Conservation (phyloP, 208 protist species). For the Endotrypanum monterogeii region DNA sequence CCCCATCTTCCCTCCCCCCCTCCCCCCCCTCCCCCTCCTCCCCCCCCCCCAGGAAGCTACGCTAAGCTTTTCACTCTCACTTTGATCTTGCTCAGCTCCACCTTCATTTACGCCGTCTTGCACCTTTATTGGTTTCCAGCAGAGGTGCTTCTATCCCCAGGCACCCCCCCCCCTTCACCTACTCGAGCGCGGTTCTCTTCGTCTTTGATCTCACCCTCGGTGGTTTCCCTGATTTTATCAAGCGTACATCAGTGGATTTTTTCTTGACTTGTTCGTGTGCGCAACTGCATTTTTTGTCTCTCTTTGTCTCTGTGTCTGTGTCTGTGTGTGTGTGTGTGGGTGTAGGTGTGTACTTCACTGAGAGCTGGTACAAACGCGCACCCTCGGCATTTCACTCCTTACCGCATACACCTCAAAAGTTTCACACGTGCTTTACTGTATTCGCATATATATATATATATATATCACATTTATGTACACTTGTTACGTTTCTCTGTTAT, state of each 20-base stretch:
- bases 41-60: background rate
- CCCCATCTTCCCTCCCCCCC: background rate
- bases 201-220: too few relatives aligned
- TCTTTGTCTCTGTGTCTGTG: background rate
- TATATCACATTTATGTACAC: background rate
- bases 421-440: background rate
- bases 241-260: background rate
- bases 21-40: background rate
- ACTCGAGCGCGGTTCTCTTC: too few relatives aligned
- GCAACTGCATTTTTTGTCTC: background rate
- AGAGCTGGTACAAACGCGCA: background rate
- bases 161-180: too few relatives aligned
- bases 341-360: background rate
- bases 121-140: background rate
- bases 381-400: background rate
- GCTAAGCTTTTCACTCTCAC: background rate
- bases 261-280: background rate
- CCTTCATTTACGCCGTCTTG: background rate
- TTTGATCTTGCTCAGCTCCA: background rate
- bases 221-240: background rate
- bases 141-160: background rate
- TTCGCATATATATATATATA: conserved; percentile 3
- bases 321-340: background rate
- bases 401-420: background rate
- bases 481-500: too few relatives aligned